Conservation (phyloP, 202 grass and related monocot genomes). For the Tripidium arundinaceum region DNA sequence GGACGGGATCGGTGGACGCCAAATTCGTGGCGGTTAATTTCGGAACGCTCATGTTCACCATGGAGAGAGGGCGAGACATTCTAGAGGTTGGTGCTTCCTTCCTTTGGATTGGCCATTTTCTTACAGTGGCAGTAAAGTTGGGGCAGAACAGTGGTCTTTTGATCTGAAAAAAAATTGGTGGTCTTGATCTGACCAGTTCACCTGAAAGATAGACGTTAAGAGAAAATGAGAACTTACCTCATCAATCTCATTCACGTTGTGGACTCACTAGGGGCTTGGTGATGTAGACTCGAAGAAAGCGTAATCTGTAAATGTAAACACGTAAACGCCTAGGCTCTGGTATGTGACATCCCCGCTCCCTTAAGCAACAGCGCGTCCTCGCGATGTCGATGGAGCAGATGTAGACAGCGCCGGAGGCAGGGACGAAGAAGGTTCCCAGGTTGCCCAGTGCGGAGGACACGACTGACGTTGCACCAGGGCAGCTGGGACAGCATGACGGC, state of each 20-base stretch:
- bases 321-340: too few species aligned
- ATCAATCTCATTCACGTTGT: background rate
- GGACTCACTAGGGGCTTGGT: background rate
- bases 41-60: slow-evolving; percentile 86
- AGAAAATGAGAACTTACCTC: background rate
- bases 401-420: too few species aligned
- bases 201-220: too few species aligned
- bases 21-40: slow-evolving; percentile 75
- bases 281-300: background rate
- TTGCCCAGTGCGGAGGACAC: too few species aligned
- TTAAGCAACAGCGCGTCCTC: too few species aligned
- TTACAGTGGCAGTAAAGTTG: background rate
- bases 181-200: background rate
- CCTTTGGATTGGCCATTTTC: background rate
- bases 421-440: too few species aligned
- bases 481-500: too few species aligned
- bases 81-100: slow-evolving; percentile 44
- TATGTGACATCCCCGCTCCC: too few species aligned
- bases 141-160: background rate
- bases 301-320: too few species aligned
- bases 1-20: slow-evolving; percentile 61
- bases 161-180: background rate
- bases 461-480: too few species aligned
- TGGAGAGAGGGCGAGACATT: slow-evolving; percentile 65
- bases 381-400: too few species aligned